Evolutionary conservation across 441 rosid species (phyloP).

Genomic region (Erodium trifolium): DNA sequence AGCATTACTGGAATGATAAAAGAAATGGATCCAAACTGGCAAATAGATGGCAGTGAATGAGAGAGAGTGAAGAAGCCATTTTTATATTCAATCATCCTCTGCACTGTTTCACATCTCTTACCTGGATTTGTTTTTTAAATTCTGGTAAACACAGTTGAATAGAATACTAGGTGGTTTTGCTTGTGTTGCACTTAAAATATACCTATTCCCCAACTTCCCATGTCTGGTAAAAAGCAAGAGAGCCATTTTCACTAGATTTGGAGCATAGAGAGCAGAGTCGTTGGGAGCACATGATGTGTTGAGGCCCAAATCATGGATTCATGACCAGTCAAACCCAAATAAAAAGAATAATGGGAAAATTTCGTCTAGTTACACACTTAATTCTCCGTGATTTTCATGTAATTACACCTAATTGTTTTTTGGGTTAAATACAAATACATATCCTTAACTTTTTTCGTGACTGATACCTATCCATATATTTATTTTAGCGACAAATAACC

Average conservation of each 20-base stretch:
- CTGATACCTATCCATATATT: too few relatives aligned
- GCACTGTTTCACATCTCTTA: conserved; percentile 17
- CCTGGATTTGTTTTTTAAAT: conserved; percentile 21
- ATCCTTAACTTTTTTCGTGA: too few relatives aligned
- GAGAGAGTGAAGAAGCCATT: conserved; percentile 27
- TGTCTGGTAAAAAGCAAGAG: conserved; percentile 37
- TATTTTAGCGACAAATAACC: too few relatives aligned
- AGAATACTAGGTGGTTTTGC: conserved; percentile 37
- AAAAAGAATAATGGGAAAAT: too few relatives aligned
- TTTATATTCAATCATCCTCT: conserved; percentile 1
- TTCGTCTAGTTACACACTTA: too few relatives aligned
- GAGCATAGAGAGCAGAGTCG: conserved; percentile 9
- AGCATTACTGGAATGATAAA: conserved; percentile 22
- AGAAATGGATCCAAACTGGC: conserved; percentile 29
- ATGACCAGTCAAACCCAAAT: conserved; percentile 23
- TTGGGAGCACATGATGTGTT: conserved; percentile 22
- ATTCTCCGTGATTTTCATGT: too few relatives aligned
- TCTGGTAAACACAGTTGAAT: conserved; percentile 21
- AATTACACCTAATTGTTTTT: too few relatives aligned
- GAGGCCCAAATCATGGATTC: conserved; percentile 4
- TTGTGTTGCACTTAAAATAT: conserved; percentile 18
- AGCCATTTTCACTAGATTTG: conserved; percentile 33
- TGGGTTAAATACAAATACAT: too few relatives aligned
- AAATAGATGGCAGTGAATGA: conserved; percentile 36
- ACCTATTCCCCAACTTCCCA: conserved; percentile 21